These are phyloP conservation scores for Metschnikowia koreensis DNA, from an alignment of 805 yeast species.

Conservation along the genomic window DNA sequence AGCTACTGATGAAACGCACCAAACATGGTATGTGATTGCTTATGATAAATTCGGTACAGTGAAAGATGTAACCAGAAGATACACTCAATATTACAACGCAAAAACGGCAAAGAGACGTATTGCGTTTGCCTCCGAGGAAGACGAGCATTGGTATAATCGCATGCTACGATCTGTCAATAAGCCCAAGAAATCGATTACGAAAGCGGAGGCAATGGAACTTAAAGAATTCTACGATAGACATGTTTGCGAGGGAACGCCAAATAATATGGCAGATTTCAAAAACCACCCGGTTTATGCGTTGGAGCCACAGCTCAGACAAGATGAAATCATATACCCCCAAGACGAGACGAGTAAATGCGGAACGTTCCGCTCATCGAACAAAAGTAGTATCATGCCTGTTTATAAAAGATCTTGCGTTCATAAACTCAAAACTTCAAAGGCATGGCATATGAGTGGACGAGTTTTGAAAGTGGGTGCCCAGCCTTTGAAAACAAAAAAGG, in stretches of 20 bases:
- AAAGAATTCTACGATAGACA: constrained; percentile 62
- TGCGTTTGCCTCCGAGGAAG: constrained; percentile 51
- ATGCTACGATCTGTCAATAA: constrained; percentile 38
- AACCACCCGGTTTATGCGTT: constrained; percentile 85
- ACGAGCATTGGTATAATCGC: constrained; percentile 58
- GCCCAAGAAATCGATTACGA: constrained; percentile 22
- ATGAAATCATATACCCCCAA: constrained; percentile 69
- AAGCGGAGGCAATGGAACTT: constrained; percentile 53
- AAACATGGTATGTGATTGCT: constrained; percentile 72
- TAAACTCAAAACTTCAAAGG: constrained; percentile 65
- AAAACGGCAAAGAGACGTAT: constrained; percentile 74
- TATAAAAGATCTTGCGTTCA: constrained; percentile 67
- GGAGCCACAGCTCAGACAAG: constrained; percentile 68
- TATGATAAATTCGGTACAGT: constrained; percentile 64
- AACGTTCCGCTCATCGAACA: constrained; percentile 46
- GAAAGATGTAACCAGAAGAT: constrained; percentile 83
- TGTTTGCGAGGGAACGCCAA: constrained; percentile 82
- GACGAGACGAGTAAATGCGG: constrained; percentile 63
- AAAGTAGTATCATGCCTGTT: constrained; percentile 48
- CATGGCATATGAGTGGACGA: constrained; percentile 85
- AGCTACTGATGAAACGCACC: constrained; percentile 51
- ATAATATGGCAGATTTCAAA: constrained; percentile 74
- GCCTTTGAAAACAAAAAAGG: constrained; percentile 45
- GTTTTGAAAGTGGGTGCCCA: constrained; percentile 67
- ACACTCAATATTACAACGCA: constrained; percentile 67